Conservation (phyloP, 2,329 filamentous ascomycete species). For the Diaporthe caulivora region DNA sequence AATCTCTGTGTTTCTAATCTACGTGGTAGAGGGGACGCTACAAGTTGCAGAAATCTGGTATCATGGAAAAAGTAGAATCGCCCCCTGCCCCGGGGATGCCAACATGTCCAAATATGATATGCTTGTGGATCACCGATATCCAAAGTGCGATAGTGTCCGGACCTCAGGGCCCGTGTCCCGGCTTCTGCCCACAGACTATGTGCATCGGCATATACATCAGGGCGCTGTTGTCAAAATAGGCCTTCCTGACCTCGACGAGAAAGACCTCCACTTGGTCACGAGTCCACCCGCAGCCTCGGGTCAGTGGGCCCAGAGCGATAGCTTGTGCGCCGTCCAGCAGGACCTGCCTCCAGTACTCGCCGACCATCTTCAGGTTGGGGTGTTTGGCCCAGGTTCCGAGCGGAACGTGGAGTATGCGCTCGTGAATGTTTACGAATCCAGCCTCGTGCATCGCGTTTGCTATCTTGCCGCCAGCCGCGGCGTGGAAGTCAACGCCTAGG, state of each 20-base stretch:
- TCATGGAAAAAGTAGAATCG: constrained; percentile 19
- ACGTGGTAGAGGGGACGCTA: neutral
- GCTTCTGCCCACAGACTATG: constrained; percentile 67
- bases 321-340: constrained; percentile 57
- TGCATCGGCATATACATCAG: constrained; percentile 69
- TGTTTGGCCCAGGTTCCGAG: constrained; percentile 60
- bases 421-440: constrained; percentile 59
- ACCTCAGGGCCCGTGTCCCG: constrained; percentile 42
- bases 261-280: constrained; percentile 52
- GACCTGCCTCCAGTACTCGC: constrained; percentile 58
- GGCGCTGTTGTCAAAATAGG: constrained; percentile 49
- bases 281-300: constrained; percentile 51
- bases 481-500: constrained; percentile 55
- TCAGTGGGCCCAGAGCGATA: constrained; percentile 56
- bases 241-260: constrained; percentile 49
- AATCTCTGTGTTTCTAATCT: neutral
- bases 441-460: constrained; percentile 51
- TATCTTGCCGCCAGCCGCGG: constrained; percentile 48
- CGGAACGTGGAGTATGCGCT: constrained; percentile 58
- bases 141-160: neutral
- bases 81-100: neutral
- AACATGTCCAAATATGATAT: neutral
- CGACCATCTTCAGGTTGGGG: constrained; percentile 55
- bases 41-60: constrained; percentile 1
- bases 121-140: constrained; percentile 1